Evolutionary conservation across 495 filamentous ascomycete genomes (phyloP).

Genomic region (Bathelium albidoporum): DNA sequence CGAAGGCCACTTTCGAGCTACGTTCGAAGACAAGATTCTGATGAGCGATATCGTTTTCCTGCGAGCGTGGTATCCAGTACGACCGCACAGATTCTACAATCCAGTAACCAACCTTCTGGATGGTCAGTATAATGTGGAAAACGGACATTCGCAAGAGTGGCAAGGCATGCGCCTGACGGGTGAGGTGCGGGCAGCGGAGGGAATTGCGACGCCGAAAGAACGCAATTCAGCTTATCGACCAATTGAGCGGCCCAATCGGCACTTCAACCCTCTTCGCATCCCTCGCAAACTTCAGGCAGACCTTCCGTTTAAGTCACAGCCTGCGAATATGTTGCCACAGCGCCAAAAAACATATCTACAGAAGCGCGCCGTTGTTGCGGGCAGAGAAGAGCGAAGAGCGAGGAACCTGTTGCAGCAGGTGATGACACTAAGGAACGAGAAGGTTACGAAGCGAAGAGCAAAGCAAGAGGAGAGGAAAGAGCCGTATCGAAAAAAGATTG

Average conservation of each 20-base stretch:
- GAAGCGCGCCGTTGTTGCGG: conserved; percentile 80
- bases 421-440: conserved; percentile 82
- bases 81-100: conserved; percentile 92
- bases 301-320: conserved; percentile 88
- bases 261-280: conserved; percentile 91
- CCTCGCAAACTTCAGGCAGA: conserved; percentile 73
- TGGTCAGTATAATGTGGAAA: conserved; percentile 25
- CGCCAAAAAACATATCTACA: conserved; percentile 81
- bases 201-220: conserved; percentile 63
- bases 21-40: conserved; percentile 95
- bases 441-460: conserved; percentile 62
- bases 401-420: conserved; percentile 89
- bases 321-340: conserved; percentile 67
- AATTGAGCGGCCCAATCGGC: conserved; percentile 66
- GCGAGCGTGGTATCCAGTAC: conserved; percentile 91
- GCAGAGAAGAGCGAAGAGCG: conserved; percentile 76
- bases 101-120: conserved; percentile 83
- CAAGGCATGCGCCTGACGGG: conserved; percentile 89
- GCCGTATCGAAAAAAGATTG: conserved; percentile 69
- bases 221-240: conserved; percentile 74
- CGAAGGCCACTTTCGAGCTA: conserved; percentile 89
- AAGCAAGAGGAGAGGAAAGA: conserved; percentile 79
- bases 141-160: conserved; percentile 48
- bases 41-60: conserved; percentile 95
- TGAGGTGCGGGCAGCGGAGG: conserved; percentile 68